Conservation (phyloP, 768 basidiomycete species). For the Wakefieldia striispora region DNA sequence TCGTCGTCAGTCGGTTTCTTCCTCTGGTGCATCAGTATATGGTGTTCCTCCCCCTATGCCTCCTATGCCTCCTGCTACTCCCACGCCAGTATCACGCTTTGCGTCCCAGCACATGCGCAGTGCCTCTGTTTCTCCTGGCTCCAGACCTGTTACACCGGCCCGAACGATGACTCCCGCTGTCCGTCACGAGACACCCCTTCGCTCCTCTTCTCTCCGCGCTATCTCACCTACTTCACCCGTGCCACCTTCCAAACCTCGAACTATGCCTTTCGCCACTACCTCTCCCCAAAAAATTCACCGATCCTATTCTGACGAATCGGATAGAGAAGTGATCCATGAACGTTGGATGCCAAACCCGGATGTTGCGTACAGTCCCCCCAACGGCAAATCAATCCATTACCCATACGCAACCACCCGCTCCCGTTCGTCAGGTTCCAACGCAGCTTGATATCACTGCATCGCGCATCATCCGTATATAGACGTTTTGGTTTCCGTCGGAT, state of each 20-base stretch:
- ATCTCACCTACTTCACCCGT: conserved; percentile 33
- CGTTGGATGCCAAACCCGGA: conserved; percentile 60
- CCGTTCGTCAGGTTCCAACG: conserved; percentile 34
- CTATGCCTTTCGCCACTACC: conserved; percentile 44
- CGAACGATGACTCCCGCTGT: conserved; percentile 27
- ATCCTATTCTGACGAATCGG: conserved; percentile 66
- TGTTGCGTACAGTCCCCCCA: conserved; percentile 36
- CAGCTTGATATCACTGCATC: conserved; percentile 29
- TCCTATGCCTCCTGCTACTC: conserved; percentile 44
- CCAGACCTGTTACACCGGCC: conserved; percentile 34
- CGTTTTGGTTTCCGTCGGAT: conserved; percentile 18
- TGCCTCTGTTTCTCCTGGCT: conserved; percentile 42
- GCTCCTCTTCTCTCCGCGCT: conserved; percentile 27
- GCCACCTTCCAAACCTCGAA: conserved; percentile 43
- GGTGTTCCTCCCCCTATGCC: conserved; percentile 27
- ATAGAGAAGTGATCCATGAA: conserved; percentile 52
- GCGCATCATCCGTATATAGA: conserved; percentile 19
- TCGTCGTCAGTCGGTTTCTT: conserved; percentile 32
- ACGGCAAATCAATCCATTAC: conserved; percentile 29
- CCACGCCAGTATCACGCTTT: conserved; percentile 51
- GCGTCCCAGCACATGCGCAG: conserved; percentile 56
- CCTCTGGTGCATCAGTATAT: conserved; percentile 36
- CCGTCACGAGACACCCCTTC: conserved; percentile 31
- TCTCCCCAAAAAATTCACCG: conserved; percentile 59
- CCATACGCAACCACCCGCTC: conserved; percentile 28